Conservation (phyloP, 225 moss, liverwort and hornwort genomes). For the Anthoceros angustus region DNA sequence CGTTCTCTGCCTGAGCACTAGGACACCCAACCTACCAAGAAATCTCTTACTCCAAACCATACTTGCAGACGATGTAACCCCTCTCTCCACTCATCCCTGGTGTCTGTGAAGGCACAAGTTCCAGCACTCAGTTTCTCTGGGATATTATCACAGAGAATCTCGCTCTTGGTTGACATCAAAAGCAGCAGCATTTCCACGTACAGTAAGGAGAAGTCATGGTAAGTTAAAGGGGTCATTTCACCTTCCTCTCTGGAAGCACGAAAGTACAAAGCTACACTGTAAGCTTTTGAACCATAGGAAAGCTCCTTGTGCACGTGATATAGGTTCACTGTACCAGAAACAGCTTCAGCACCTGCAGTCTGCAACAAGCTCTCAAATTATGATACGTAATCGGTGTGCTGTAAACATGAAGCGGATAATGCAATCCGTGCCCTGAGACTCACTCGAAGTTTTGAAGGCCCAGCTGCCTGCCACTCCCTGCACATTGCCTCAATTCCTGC, state of each 20-base stretch:
- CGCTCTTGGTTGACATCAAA: not conserved
- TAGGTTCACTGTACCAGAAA: constrained; percentile 47
- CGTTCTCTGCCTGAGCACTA: not conserved
- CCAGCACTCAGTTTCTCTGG: constrained; percentile 1
- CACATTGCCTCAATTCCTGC: constrained; percentile 63
- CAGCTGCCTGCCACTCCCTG: constrained; percentile 76
- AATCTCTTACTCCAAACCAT: constrained; percentile 84
- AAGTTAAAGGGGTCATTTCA: not conserved
- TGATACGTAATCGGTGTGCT: not conserved
- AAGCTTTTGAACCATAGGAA: constrained; percentile 45
- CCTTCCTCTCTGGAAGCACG: constrained; percentile 49
- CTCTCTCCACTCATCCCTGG: constrained; percentile 62
- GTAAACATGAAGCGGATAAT: not conserved
- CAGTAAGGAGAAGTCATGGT: constrained; percentile 9
- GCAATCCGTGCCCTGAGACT: not conserved
- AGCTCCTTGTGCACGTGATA: constrained; percentile 54
- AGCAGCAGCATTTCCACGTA: constrained; percentile 11
- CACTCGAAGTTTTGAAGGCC: constrained; percentile 32
- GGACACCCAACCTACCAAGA: constrained; percentile 31
- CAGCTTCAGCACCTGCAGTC: constrained; percentile 69
- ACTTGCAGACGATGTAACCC: constrained; percentile 68
- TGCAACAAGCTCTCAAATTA: constrained; percentile 10
- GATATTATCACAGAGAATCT: not conserved
- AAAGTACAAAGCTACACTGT: constrained; percentile 51
- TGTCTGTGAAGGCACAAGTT: constrained; percentile 36